Evolutionary conservation across 2,329 filamentous ascomycete species (phyloP).

Genomic region (Tolypocladium cylindrosporum): DNA sequence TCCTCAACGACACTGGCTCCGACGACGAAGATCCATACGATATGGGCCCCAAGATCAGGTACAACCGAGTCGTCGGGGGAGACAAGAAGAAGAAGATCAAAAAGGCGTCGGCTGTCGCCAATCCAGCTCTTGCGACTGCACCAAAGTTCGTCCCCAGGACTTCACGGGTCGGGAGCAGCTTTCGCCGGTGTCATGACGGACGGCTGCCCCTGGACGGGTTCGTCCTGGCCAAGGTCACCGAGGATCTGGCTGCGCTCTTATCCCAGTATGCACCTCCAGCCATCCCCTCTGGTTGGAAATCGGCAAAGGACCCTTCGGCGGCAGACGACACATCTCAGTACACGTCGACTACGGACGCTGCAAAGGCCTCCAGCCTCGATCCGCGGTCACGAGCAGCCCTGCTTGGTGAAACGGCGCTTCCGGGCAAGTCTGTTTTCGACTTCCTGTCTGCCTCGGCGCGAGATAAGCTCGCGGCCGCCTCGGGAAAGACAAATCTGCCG

Average conservation of each 20-base stretch:
- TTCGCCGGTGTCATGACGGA: conserved; percentile 70
- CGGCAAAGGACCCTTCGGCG: conserved; percentile 34
- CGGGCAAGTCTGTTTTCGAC: conserved; percentile 92
- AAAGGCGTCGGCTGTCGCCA: conserved; percentile 37
- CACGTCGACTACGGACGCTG: conserved; percentile 64
- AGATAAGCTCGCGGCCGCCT: conserved; percentile 63
- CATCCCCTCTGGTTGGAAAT: conserved; percentile 67
- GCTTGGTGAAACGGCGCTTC: conserved; percentile 66
- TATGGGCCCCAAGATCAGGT: conserved; percentile 81
- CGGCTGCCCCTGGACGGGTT: conserved; percentile 74
- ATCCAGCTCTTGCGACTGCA: conserved; percentile 54
- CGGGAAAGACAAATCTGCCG: conserved; percentile 69
- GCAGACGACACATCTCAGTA: conserved; percentile 24
- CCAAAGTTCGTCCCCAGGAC: conserved; percentile 66
- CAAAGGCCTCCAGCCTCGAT: conserved; percentile 66
- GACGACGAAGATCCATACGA: conserved; percentile 94
- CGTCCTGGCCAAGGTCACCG: conserved; percentile 49
- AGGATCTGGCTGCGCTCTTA: conserved; percentile 20
- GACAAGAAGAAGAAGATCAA: conserved; percentile 73
- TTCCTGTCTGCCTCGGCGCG: conserved; percentile 73
- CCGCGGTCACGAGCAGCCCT: conserved; percentile 67
- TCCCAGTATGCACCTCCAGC: conserved; percentile 49
- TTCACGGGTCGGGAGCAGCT: conserved; percentile 15
- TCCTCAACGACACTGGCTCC: conserved; percentile 86
- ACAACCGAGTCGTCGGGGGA: conserved; percentile 70